phyloP scores from a whole-genome alignment of 139 green algal genomes.

The Coccomyxa sp. region DNA sequence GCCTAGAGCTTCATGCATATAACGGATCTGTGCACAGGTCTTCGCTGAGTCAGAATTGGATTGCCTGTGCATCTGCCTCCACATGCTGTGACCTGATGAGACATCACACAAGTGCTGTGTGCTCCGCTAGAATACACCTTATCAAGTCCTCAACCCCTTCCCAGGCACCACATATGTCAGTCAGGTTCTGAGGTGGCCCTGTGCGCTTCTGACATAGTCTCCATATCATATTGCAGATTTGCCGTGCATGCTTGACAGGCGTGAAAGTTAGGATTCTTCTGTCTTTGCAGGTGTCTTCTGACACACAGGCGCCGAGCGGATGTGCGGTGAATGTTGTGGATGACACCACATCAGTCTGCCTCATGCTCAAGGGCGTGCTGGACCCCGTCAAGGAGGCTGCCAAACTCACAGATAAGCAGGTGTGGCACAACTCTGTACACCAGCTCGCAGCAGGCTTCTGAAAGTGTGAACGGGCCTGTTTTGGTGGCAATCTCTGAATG shows the following conservation, averaged over 20 bases:
- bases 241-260: background rate
- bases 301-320: conserved; percentile 47
- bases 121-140: too few species aligned
- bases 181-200: background rate
- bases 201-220: too few species aligned
- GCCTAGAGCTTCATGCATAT: too few species aligned
- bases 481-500: background rate
- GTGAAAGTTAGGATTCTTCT: background rate
- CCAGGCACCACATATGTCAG: background rate
- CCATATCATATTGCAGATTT: background rate
- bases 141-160: background rate
- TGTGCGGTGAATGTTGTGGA: conserved; percentile 84
- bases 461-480: background rate
- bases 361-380: conserved; percentile 74
- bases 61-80: too few species aligned
- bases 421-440: background rate
- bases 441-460: background rate
- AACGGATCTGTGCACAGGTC: too few species aligned
- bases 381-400: conserved; percentile 84
- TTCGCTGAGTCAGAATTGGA: too few species aligned
- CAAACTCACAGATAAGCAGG: conserved; percentile 86
- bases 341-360: conserved; percentile 62
- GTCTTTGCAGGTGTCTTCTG: conserved; percentile 31
- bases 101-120: too few species aligned
- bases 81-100: too few species aligned